These are phyloP conservation scores for Ichthyophthirius multifiliis DNA, from an alignment of 169 alveolate genomes.

Conservation along the genomic window DNA sequence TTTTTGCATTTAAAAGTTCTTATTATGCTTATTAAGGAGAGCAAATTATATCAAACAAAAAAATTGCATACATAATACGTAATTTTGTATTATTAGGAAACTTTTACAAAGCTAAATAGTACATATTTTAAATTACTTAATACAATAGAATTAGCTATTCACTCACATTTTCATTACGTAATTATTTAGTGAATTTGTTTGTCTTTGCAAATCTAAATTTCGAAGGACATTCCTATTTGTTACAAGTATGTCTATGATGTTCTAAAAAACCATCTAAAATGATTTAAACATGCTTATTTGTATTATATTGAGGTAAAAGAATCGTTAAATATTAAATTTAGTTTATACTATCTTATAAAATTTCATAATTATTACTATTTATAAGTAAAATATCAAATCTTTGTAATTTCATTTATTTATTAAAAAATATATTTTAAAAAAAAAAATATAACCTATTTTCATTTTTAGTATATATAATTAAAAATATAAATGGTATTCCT, in stretches of 20 bases:
- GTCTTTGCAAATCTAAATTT: constrained; percentile 17
- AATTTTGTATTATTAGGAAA: constrained; percentile 56
- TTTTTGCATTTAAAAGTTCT: constrained; percentile 48
- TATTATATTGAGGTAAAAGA: not conserved
- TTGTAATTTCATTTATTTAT: no score
- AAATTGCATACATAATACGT: constrained; percentile 52
- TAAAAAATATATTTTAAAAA: no score
- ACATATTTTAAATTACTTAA: constrained; percentile 38
- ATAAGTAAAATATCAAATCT: not conserved
- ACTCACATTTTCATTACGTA: constrained; percentile 14
- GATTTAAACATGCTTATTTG: constrained; percentile 12
- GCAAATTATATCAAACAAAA: constrained; percentile 56
- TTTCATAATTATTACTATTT: not conserved
- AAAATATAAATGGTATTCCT: constrained; percentile 13
- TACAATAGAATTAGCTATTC: constrained; percentile 15
- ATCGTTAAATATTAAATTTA: constrained; percentile 1
- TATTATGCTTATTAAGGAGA: constrained; percentile 46
- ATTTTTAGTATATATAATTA: constrained; percentile 1
- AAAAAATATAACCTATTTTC: no score
- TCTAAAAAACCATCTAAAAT: constrained; percentile 40
- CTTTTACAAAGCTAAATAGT: constrained; percentile 49
- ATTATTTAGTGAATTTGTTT: constrained; percentile 10
- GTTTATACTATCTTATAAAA: not conserved
- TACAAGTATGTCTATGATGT: constrained; percentile 35
- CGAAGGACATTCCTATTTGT: constrained; percentile 36